These are phyloP conservation scores for Entelexis sorbosivorans DNA, from an alignment of 1,139 yeast species.

Conservation along the genomic window DNA sequence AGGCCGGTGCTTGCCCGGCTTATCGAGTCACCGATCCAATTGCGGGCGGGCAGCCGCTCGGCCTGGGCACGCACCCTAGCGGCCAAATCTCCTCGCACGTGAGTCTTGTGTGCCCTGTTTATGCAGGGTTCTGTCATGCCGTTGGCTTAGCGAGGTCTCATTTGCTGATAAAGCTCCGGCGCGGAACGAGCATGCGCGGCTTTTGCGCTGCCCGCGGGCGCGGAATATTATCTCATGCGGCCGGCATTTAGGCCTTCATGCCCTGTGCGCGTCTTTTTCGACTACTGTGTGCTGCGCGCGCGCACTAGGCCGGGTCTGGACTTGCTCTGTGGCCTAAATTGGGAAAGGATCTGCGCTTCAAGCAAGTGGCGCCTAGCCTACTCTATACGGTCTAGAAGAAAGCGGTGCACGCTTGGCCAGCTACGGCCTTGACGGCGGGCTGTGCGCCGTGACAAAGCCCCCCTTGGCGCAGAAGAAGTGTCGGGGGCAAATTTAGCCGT, in stretches of 20 bases:
- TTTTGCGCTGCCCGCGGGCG: too few species aligned
- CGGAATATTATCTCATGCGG: too few species aligned
- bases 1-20: background rate
- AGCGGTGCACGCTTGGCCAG: background rate
- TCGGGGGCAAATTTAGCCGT: background rate
- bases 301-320: too few species aligned
- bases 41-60: background rate
- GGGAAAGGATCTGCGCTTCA: background rate
- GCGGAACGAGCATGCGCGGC: background rate
- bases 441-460: too few species aligned
- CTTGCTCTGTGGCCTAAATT: background rate
- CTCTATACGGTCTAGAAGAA: background rate
- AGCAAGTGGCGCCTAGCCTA: too few species aligned
- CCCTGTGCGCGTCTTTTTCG: too few species aligned
- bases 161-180: background rate
- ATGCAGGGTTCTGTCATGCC: slow-evolving; percentile 2
- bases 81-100: background rate
- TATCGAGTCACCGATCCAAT: slow-evolving; percentile 1
- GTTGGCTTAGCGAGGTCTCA: background rate
- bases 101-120: background rate
- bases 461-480: background rate
- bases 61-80: background rate
- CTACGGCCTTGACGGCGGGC: background rate
- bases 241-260: too few species aligned
- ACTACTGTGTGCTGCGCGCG: too few species aligned